Conservation (phyloP, 352 stramenopile species). For the Globisporangium recalcitrans region DNA sequence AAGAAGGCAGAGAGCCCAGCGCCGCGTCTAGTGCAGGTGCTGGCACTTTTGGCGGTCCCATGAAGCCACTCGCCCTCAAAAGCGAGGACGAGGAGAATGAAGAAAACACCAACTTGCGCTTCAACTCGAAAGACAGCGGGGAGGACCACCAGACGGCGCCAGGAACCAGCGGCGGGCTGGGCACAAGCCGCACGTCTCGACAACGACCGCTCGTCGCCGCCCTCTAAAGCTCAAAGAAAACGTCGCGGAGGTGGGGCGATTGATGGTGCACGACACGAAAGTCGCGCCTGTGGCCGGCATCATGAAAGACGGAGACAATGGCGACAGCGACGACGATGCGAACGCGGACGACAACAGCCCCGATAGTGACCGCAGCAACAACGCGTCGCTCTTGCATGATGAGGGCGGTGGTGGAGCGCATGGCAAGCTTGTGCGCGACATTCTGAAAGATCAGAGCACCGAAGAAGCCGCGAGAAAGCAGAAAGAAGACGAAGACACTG, state of each 20-base stretch:
- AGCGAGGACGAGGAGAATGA: slow-evolving; percentile 49
- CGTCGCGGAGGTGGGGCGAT: slow-evolving; percentile 64
- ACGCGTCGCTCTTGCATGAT: slow-evolving; percentile 24
- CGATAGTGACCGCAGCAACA: slow-evolving; percentile 9
- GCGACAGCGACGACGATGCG: slow-evolving; percentile 37
- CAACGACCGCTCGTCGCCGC: slow-evolving; percentile 78
- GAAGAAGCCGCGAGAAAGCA: slow-evolving; percentile 62
- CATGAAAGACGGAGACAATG: slow-evolving; percentile 86
- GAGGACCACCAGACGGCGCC: slow-evolving; percentile 25
- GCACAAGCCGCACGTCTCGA: slow-evolving; percentile 62
- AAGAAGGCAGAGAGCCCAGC: slow-evolving; percentile 35
- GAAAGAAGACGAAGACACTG: slow-evolving; percentile 64
- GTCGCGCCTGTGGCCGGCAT: slow-evolving; percentile 63
- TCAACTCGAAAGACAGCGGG: slow-evolving; percentile 41
- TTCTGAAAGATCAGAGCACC: slow-evolving; percentile 71
- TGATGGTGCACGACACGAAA: slow-evolving; percentile 77
- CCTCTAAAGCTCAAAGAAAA: slow-evolving; percentile 88
- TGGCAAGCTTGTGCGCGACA: slow-evolving; percentile 76
- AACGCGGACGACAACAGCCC: slow-evolving; percentile 32
- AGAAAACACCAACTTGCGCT: slow-evolving; percentile 35
- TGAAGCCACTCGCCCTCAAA: slow-evolving; percentile 55
- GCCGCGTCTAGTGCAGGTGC: slow-evolving; percentile 14
- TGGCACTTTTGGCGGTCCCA: slow-evolving; percentile 45
- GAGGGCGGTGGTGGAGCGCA: slow-evolving; percentile 36
- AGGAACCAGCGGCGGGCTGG: slow-evolving; percentile 44